Conservation (phyloP, 2,329 filamentous ascomycete species). For the Penicillium polonicum region DNA sequence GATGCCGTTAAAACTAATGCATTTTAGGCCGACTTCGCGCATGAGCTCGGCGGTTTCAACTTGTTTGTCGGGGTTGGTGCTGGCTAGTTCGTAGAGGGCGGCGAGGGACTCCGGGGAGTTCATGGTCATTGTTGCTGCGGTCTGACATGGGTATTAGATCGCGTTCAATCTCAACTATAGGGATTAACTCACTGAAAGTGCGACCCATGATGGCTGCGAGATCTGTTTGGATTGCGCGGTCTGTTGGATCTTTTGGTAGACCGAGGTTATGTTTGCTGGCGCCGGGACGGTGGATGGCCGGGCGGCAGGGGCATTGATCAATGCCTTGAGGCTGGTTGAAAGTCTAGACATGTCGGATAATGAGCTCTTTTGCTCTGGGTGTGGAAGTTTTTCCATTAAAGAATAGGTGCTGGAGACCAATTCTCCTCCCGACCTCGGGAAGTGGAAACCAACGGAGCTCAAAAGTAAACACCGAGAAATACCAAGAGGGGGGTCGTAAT, state of each 20-base stretch:
- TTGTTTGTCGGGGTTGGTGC: constrained; percentile 22
- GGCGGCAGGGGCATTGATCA: constrained; percentile 69
- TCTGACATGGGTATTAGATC: constrained; percentile 47
- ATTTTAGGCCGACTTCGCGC: constrained; percentile 49
- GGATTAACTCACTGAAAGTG: constrained; percentile 55
- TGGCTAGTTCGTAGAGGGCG: constrained; percentile 19
- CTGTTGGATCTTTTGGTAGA: constrained; percentile 64
- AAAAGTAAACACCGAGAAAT: constrained; percentile 13
- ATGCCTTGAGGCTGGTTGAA: constrained; percentile 66
- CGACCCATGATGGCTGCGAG: constrained; percentile 64
- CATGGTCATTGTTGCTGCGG: constrained; percentile 79
- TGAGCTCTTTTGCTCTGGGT: neutral
- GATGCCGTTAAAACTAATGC: constrained; percentile 56
- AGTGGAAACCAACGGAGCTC: constrained; percentile 1
- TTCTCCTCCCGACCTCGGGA: constrained; percentile 5
- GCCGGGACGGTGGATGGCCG: constrained; percentile 65
- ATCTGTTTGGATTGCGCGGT: constrained; percentile 64
- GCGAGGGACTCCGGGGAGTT: constrained; percentile 70
- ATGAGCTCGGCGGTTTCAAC: constrained; percentile 41
- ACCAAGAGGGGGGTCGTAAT: neutral
- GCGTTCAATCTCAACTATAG: neutral
- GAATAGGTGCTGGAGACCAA: neutral
- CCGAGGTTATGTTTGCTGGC: constrained; percentile 60
- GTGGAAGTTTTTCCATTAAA: constrained; percentile 7
- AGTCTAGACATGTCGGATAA: constrained; percentile 67